phyloP scores from a whole-genome alignment of 306 rosid species.

The Casuarina equisetifolia region DNA sequence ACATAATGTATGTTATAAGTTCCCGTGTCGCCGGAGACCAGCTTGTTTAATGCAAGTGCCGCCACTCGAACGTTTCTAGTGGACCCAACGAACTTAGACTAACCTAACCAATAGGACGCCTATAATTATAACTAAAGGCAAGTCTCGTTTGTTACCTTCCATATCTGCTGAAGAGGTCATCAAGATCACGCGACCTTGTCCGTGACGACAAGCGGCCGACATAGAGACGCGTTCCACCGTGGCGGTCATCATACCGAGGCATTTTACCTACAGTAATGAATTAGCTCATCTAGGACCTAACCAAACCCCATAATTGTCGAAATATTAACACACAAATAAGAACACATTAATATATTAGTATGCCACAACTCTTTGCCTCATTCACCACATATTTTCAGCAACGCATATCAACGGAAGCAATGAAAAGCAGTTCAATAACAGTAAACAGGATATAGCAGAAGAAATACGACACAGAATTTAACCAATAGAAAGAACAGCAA shows the following conservation, averaged over 20 bases:
- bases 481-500: no score
- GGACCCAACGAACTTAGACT: conserved; percentile 18
- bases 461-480: no score
- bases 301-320: background rate
- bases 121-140: background rate
- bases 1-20: background rate
- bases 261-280: conserved; percentile 35
- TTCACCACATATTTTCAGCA: background rate
- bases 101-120: background rate
- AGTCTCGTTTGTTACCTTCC: conserved; percentile 50
- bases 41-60: background rate
- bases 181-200: conserved; percentile 74
- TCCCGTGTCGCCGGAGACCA: background rate
- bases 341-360: background rate
- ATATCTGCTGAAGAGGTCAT: conserved; percentile 65
- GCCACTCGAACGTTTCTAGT: background rate
- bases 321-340: background rate
- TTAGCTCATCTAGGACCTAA: background rate
- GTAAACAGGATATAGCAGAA: no score
- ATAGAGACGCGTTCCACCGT: conserved; percentile 68
- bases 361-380: background rate
- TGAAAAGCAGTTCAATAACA: background rate
- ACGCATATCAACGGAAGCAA: background rate
- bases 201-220: conserved; percentile 67
- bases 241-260: conserved; percentile 82